Evolutionary conservation across 163 green algal genomes (phyloP).

Genomic region (Scenedesmus sp.): DNA sequence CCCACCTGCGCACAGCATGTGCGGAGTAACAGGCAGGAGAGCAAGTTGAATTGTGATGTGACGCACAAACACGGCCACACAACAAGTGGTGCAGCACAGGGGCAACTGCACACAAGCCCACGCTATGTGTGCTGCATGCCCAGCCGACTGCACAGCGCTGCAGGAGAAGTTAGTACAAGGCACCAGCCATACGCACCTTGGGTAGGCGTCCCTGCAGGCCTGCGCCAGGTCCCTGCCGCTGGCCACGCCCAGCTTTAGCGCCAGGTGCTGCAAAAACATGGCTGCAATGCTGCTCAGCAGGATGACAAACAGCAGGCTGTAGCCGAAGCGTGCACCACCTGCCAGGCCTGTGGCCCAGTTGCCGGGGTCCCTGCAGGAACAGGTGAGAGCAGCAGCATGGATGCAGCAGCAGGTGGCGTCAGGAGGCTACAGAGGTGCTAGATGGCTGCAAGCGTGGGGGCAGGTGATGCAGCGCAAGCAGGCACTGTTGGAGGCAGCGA

Average conservation of each 20-base stretch:
- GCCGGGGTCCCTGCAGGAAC: conserved; percentile 64
- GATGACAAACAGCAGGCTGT: conserved; percentile 81
- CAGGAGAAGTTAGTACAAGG: neutral
- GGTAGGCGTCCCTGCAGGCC: conserved; percentile 71
- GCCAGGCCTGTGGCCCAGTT: conserved; percentile 83
- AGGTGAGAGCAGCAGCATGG: neutral
- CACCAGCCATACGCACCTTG: conserved; percentile 19
- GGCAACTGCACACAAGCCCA: conserved; percentile 5
- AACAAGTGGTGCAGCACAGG: too few relatives aligned
- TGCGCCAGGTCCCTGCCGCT: conserved; percentile 76
- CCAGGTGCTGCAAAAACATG: conserved; percentile 82
- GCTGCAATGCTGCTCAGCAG: conserved; percentile 71
- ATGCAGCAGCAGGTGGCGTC: too few relatives aligned
- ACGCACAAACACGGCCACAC: too few relatives aligned
- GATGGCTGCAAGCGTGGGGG: too few relatives aligned
- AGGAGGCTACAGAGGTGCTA: too few relatives aligned
- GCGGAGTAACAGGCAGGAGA: neutral
- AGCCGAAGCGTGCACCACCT: conserved; percentile 76
- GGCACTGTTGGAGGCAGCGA: too few relatives aligned
- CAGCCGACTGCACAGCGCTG: neutral
- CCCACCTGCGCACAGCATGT: conserved; percentile 21
- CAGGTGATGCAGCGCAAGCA: too few relatives aligned
- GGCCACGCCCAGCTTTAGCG: conserved; percentile 78
- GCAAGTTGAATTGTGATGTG: neutral
- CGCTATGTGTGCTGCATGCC: neutral